phyloP scores from a whole-genome alignment of 257 asterid genomes.

The Ilex aquifolium region DNA sequence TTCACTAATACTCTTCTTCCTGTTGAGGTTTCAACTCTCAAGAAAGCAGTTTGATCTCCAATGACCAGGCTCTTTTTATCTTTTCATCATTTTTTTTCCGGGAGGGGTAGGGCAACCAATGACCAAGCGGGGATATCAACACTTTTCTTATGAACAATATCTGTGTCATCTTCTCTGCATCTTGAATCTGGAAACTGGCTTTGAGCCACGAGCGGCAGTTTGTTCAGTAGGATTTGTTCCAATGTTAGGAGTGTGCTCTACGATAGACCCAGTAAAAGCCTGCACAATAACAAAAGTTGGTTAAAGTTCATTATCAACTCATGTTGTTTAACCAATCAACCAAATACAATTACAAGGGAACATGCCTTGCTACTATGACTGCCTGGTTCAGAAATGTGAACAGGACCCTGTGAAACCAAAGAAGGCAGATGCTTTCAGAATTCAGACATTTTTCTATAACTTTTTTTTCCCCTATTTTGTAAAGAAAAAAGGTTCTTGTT shows the following conservation, averaged over 20 bases:
- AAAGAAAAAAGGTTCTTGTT: too few relatives aligned
- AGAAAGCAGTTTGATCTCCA: not conserved
- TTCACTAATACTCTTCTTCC: not conserved
- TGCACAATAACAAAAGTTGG: slow-evolving; percentile 13
- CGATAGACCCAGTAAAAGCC: slow-evolving; percentile 69
- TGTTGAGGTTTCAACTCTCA: too few relatives aligned
- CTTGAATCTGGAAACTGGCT: slow-evolving; percentile 83
- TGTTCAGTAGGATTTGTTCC: slow-evolving; percentile 30
- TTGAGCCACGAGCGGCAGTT: slow-evolving; percentile 36
- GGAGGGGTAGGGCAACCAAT: not conserved
- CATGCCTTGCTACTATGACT: slow-evolving; percentile 19
- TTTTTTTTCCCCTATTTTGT: too few relatives aligned
- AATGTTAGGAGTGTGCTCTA: slow-evolving; percentile 49
- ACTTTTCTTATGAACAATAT: not conserved
- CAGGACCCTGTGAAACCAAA: slow-evolving; percentile 13
- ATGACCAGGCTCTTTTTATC: not conserved
- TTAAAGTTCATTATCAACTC: not conserved
- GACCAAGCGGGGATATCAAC: too few relatives aligned
- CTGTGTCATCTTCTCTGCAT: slow-evolving; percentile 44
- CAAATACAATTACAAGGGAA: not conserved
- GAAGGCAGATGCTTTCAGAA: too few relatives aligned
- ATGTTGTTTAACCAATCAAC: too few relatives aligned
- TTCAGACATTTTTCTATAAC: too few relatives aligned
- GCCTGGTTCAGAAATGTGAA: slow-evolving; percentile 3
- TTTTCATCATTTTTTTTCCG: not conserved